These are phyloP conservation scores for Elsinoe arachidis DNA, from an alignment of 2,329 filamentous ascomycete genomes.

Conservation along the genomic window DNA sequence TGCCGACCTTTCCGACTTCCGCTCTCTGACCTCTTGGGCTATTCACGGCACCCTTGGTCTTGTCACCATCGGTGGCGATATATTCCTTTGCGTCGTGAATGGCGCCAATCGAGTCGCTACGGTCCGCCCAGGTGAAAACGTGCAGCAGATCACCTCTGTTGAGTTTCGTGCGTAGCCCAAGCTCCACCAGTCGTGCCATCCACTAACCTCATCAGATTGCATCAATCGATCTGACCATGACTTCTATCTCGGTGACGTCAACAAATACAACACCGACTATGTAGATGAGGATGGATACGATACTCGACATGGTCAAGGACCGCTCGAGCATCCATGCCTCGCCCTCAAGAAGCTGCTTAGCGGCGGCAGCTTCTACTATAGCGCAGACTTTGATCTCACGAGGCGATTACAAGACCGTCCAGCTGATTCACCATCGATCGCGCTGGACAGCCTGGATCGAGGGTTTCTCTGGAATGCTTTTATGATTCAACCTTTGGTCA, in stretches of 20 bases:
- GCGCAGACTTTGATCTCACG: slow-evolving; percentile 94
- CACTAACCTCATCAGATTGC: slow-evolving; percentile 52
- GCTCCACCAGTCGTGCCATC: neutral
- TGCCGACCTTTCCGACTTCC: slow-evolving; percentile 65
- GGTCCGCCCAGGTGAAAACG: slow-evolving; percentile 76
- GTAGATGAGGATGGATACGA: slow-evolving; percentile 47
- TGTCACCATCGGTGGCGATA: slow-evolving; percentile 72
- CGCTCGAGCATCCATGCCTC: slow-evolving; percentile 78
- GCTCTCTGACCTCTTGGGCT: slow-evolving; percentile 61
- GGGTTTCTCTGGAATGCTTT: slow-evolving; percentile 97
- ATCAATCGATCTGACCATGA: slow-evolving; percentile 82
- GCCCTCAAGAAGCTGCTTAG: slow-evolving; percentile 85
- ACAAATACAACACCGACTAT: slow-evolving; percentile 46
- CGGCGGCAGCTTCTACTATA: slow-evolving; percentile 96
- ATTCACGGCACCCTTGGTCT: slow-evolving; percentile 82
- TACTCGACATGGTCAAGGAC: slow-evolving; percentile 43
- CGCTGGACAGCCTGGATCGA: slow-evolving; percentile 86
- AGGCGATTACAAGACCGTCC: slow-evolving; percentile 78
- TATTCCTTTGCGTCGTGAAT: slow-evolving; percentile 86
- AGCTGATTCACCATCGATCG: slow-evolving; percentile 54
- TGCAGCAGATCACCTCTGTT: slow-evolving; percentile 77
- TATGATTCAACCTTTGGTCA: slow-evolving; percentile 88
- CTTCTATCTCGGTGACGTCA: slow-evolving; percentile 54
- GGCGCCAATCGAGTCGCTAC: slow-evolving; percentile 69
- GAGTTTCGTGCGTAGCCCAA: slow-evolving; percentile 55